A percentile compares a stretch with the other conserved stretches of the same genome.
Conservation (phyloP, 2,329 filamentous ascomycete genomes). For the Curvularia lunata region DNA sequence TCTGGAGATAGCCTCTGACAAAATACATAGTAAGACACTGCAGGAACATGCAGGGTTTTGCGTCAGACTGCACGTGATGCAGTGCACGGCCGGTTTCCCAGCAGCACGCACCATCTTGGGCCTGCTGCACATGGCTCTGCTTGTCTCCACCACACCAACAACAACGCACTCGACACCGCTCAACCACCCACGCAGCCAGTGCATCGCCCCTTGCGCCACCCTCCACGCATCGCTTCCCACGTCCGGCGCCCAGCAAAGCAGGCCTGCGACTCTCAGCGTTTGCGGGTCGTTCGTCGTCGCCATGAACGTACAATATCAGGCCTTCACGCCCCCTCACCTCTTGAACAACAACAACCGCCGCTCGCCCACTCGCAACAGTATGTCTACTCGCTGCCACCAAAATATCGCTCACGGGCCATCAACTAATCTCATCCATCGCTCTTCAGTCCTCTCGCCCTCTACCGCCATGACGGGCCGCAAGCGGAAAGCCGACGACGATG, state of each 20-base stretch:
- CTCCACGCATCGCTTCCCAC: slow-evolving; percentile 2
- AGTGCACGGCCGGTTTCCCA: background rate
- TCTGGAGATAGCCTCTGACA: background rate
- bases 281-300: slow-evolving; percentile 33
- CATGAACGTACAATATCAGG: slow-evolving; percentile 69
- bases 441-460: slow-evolving; percentile 47
- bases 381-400: slow-evolving; percentile 35
- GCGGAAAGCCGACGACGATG: slow-evolving; percentile 83
- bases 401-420: slow-evolving; percentile 10
- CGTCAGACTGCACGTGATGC: background rate
- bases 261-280: slow-evolving; percentile 23
- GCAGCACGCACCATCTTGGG: slow-evolving; percentile 11
- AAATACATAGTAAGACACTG: background rate
- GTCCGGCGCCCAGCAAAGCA: slow-evolving; percentile 18
- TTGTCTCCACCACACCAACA: slow-evolving; percentile 28
- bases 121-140: slow-evolving; percentile 25
- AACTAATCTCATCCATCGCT: slow-evolving; percentile 17
- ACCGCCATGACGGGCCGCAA: slow-evolving; percentile 65
- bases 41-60: background rate
- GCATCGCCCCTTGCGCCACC: slow-evolving; percentile 1
- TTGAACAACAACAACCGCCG: slow-evolving; percentile 59
- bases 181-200: slow-evolving; percentile 10
- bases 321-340: slow-evolving; percentile 68
- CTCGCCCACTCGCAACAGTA: slow-evolving; percentile 66
- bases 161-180: slow-evolving; percentile 25